Conservation (phyloP, 345 rosid genomes). For the Camelina sativa region DNA sequence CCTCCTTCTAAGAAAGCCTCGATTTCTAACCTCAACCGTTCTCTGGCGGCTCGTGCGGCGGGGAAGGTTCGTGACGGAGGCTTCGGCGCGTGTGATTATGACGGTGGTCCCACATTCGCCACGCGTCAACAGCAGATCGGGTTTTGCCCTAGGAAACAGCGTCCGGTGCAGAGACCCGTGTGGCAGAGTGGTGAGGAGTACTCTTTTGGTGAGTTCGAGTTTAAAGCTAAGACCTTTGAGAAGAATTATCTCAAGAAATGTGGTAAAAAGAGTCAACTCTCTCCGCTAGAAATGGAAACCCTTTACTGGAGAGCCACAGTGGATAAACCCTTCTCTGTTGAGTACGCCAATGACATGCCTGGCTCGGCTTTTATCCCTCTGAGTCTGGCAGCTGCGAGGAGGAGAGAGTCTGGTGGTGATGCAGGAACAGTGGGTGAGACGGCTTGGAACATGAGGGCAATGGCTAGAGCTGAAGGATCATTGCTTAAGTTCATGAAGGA, state of each 20-base stretch:
- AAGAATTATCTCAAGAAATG: conserved; percentile 65
- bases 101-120: conserved; percentile 82
- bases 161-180: conserved; percentile 89
- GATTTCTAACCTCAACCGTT: conserved; percentile 73
- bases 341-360: conserved; percentile 98
- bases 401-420: conserved; percentile 63
- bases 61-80: conserved; percentile 41
- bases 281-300: conserved; percentile 74
- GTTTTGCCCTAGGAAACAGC: conserved; percentile 89
- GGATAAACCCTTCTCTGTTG: conserved; percentile 91
- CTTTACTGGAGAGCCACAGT: conserved; percentile 95
- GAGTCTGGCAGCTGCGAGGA: conserved; percentile 48
- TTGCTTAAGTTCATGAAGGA: conserved; percentile 96
- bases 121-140: conserved; percentile 99
- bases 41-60: conserved; percentile 68
- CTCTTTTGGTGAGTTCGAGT: conserved; percentile 84
- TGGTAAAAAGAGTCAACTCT: conserved; percentile 58
- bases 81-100: conserved; percentile 33
- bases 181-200: conserved; percentile 98
- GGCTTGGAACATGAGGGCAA: conserved; percentile 95
- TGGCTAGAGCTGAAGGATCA: conserved; percentile 89
- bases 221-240: conserved; percentile 83
- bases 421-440: conserved; percentile 80
- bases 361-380: conserved; percentile 87
- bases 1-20: conserved; percentile 71